phyloP scores from a whole-genome alignment of 164 flowering plant genomes.

The Liquidambar formosana region DNA sequence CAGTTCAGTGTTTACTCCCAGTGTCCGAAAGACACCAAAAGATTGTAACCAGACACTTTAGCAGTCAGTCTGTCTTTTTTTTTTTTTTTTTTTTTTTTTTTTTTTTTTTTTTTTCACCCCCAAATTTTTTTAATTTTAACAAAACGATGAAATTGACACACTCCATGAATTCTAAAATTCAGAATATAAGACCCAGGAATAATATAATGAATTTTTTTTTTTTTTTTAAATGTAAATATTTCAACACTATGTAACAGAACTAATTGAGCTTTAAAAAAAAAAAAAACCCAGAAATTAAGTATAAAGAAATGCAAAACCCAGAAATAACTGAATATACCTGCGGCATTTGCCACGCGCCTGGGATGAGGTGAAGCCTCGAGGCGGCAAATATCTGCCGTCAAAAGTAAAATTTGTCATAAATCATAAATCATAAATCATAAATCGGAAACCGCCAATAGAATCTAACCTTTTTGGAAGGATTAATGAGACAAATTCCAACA shows the following conservation, averaged over 20 bases:
- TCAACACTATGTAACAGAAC: too few species aligned
- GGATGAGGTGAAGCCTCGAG: constrained; percentile 70
- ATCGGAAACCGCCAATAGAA: too few species aligned
- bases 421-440: too few species aligned
- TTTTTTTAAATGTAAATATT: too few species aligned
- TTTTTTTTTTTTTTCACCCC: too few species aligned
- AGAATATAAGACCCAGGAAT: too few species aligned
- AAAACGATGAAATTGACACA: not conserved
- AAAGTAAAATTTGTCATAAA: not conserved
- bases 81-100: too few species aligned
- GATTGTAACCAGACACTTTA: too few species aligned
- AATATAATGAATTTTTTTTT: too few species aligned
- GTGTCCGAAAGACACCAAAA: too few species aligned
- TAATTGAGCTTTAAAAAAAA: not conserved
- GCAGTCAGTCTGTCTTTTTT: too few species aligned
- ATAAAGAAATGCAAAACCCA: not conserved
- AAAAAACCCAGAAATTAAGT: not conserved
- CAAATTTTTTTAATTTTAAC: not conserved
- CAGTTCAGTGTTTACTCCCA: not conserved
- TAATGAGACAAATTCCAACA: constrained; percentile 86
- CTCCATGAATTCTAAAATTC: too few species aligned
- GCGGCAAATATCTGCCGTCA: constrained; percentile 65
- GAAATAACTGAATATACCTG: constrained; percentile 47
- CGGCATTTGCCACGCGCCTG: constrained; percentile 90
- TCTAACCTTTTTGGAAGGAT: constrained; percentile 47